Base-by-base conservation (phyloP, 1,139 yeast species). In the Scheffersomyces lignicola region DNA sequence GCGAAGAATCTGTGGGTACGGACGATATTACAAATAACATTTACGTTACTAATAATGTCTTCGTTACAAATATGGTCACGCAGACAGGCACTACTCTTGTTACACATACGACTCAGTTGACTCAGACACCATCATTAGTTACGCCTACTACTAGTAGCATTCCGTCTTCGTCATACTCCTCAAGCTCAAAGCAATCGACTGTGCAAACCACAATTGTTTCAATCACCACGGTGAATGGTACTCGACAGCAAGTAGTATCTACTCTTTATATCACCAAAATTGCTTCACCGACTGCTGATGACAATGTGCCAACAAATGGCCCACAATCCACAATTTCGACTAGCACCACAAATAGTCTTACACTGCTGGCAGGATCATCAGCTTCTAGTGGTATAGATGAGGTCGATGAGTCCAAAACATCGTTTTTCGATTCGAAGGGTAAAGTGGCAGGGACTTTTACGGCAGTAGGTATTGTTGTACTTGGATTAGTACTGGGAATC, bases 371-470 rank as follows among this genome's bases (percentile, higher is more conserved):
- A 7, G 18, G 46, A 6, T 24, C 40, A 10, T 31, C 40, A 3
- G 21, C 40, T 16, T 24, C 42, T 12, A 21, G 29, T 7, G 25
- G 31, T 2, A 24, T 39, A 24, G 41, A 43, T 29, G 38, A 45
- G 13, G 38, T 42, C 7, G 16, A 29, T 12, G 39, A 35, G 16
- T 48, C 62, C 15, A 45, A 43, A 20, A 44, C 44, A 16, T 53
- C 71, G 8, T 75, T 80, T 49, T 81, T 79, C 53, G 72, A 72
- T 43, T 59, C 73, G 34, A 73, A 67, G 37, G 87, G 85, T 1
- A 80, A 79, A 45, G 88, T 83, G 1, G 89, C 87, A 0, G 89
- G 89, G 9, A 80, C 82, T 0, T 83, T 83, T 56, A 73, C 83
- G 0, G 88, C 75, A 0, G 88, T 83, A 5, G 88, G 83, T 2